A percentile compares a stretch with the other conserved stretches of the same genome.
Evolutionary conservation across 192 early-diverging fungal species (phyloP).

Genomic region (Backusella sp.): DNA sequence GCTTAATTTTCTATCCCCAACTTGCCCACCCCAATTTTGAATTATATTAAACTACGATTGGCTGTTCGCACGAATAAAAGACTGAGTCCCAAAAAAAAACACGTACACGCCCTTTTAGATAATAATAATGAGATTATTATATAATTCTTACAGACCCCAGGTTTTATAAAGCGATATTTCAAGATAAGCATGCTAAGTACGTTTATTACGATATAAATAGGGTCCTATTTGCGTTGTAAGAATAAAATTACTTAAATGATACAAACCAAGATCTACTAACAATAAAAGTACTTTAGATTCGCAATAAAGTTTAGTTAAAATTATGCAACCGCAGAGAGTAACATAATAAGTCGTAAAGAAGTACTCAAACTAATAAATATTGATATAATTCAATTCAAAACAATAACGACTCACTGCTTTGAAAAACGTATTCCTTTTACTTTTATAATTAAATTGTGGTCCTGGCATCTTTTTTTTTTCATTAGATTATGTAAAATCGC

Average conservation of each 20-base stretch:
- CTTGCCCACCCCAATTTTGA: slow-evolving; percentile 8
- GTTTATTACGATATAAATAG: not conserved
- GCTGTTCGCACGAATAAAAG: not conserved
- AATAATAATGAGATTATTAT: not conserved
- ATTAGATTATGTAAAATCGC: not conserved
- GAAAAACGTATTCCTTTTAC: not conserved
- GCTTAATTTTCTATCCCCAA: slow-evolving; percentile 12
- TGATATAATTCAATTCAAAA: not conserved
- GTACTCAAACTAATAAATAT: not conserved
- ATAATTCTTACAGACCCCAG: not conserved
- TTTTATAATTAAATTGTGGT: not conserved
- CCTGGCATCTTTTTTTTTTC: not conserved
- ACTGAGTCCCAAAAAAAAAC: slow-evolving; percentile 3
- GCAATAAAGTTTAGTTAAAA: not conserved
- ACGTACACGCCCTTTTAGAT: slow-evolving; percentile 5
- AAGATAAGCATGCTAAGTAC: not conserved
- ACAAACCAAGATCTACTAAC: not conserved
- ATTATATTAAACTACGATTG: slow-evolving; percentile 4
- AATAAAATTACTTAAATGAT: not conserved
- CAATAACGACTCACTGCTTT: not conserved
- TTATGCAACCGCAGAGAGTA: not conserved
- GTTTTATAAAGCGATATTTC: not conserved
- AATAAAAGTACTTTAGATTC: not conserved
- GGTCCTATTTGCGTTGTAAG: not conserved
- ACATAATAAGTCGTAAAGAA: not conserved